Evolutionary conservation across 148 eudicot genomes (phyloP), one percentile per base, ranked within the genome.

Genomic region (Fallopia convolvulus): DNA sequence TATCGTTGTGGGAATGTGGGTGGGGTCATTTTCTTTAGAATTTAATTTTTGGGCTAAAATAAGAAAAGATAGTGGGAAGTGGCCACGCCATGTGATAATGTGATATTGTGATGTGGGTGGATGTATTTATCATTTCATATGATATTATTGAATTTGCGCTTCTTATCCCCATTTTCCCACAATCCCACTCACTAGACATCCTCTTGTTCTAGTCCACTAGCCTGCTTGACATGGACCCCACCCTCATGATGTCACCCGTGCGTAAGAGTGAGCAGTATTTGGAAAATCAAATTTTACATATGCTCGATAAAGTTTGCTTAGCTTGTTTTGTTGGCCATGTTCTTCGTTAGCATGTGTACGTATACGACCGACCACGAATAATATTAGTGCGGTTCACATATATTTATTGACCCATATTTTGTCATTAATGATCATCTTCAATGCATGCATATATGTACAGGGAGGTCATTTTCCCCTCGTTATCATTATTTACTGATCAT

Each of bases 1-100:
- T 15, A 68, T 68, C 5, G 72, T 17, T 68, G 44, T 14, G 9
- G 72, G 72, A 46, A 6, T 68, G 44, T 14, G 9, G 72, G 72
- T 32, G n/a, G 72, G 41, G 44, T 0, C 68, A 9, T 10, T 21
- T 26, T 61, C 2, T 61, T 26, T 8, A 58, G 11, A 58, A 52
- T 52, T 52, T 5, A 4, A 17, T 52, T 15, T 52, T 52, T 52
- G 21, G 58, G 58, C 17, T 52, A 15, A 52, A n/a, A 55, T 0
- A 18, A 55, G 66, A 9, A 60, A 26, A 26, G 70, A 63, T 63
- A 63, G 70, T 63, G 70, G 70, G 70, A 63, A 63, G 70, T 63
- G 70, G 70, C 70, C 70, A 63, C 70, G 70, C 70, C 70, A 63
- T 61, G 68, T 61, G 66, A 60, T 0, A 6, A 17, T 60, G 66